Evolutionary conservation across 2,329 filamentous ascomycete species (phyloP), one percentile per base, ranked within the genome.

Genomic region (Biscogniauxia mediterranea): DNA sequence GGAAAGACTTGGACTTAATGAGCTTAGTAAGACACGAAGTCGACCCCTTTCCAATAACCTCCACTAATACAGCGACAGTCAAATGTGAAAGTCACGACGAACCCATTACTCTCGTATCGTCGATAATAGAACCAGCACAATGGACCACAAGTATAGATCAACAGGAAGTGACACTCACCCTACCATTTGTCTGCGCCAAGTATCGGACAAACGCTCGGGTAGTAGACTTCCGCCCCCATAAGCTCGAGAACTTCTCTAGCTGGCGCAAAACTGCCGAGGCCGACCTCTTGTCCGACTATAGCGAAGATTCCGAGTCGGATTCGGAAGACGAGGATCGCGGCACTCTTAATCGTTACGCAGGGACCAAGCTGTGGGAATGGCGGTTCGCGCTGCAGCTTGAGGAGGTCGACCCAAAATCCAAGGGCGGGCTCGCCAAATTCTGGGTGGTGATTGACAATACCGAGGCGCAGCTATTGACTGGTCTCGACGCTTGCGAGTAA

Each of bases 371-470:
- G 7, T 97, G 92, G 90, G 87, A 95, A 74, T 97, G 93, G 93
- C 83, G 85, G 15, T 97, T 97, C 75, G 85, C 85, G 21, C 81
- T 98, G 23, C 81, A 90, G 13, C 84, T 97, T 1, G 90, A 96
- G 74, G 91, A 93, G 65, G 87, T 84, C 0, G 73, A 77, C 32
- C 71, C 77, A 4, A 73, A 69, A 52, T 64, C 67, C 52, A 66
- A 70, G n/a, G 68, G 72, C 38, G 68, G 74, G 15, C 82, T 78
- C 15, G 72, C 81, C 6, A 79, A 80, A 26, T 72, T 93, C 56
- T 92, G 89, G 81, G 83, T 90, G 2, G 78, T 90, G 5, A 88
- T 97, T 1, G 83, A 88, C 57, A 88, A 87, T 60, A 60, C 61
- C 9, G 77, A 80, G 20, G 84, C 76, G 1, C 80, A 86, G 66